These are phyloP conservation scores for Croton laevigatus DNA, from an alignment of 441 rosid species.

Conservation along the genomic window DNA sequence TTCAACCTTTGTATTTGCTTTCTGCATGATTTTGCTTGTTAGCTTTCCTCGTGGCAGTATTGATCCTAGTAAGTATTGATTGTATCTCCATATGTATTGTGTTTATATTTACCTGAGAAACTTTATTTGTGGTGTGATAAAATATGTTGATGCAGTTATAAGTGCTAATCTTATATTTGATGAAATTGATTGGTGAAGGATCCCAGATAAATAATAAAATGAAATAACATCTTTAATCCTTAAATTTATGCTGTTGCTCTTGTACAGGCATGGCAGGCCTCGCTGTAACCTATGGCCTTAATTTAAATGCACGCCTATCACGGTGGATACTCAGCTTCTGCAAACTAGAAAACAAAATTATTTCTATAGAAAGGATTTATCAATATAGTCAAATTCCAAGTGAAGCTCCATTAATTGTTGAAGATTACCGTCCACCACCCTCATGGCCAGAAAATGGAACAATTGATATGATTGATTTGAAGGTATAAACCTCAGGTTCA, in stretches of 20 bases:
- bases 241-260: constrained; percentile 16
- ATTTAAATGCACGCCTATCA: constrained; percentile 92
- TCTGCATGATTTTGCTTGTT: constrained; percentile 97
- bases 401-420: constrained; percentile 70
- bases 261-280: constrained; percentile 98
- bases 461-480: constrained; percentile 76
- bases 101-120: neutral
- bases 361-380: constrained; percentile 94
- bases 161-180: neutral
- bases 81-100: neutral
- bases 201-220: constrained; percentile 1
- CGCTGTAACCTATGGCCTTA: constrained; percentile 98
- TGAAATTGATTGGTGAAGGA: neutral
- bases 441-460: constrained; percentile 91
- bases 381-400: constrained; percentile 90
- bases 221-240: neutral
- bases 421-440: constrained; percentile 60
- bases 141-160: neutral
- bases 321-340: constrained; percentile 99
- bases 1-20: constrained; percentile 94
- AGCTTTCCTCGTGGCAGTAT: constrained; percentile 96
- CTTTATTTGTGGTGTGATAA: neutral
- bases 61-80: constrained; percentile 81
- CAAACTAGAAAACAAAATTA: constrained; percentile 97
- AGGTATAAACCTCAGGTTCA: constrained; percentile 43